Base-by-base conservation (phyloP, 164 flowering plant genomes). In the Magnolia officinalis region DNA sequence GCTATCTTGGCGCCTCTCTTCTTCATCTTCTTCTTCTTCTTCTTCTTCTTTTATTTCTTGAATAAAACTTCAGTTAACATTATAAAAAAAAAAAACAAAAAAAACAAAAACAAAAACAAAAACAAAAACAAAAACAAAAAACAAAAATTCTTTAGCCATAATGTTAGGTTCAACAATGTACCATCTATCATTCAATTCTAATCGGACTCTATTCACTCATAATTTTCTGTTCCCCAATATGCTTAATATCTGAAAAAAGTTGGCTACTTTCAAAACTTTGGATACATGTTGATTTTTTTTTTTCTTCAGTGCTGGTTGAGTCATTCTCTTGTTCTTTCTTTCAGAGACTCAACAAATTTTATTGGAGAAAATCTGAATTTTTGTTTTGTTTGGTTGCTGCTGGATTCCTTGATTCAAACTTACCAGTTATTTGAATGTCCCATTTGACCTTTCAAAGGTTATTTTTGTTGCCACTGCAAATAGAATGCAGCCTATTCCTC, bases 401-500 rank as follows among this genome's bases (percentile, higher is more conserved):
- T 5, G 9, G 52, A 72, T 86, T 85, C 91, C 95, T 90, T 96
- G 82, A 94, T 78, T 72, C 37, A 78, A 70, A 24, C 8, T 78
- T 66, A n/a, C 18, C 85, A 96, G 99, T 91, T 96, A 96, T 83
- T 82, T 96, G 83, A 96, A 94, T 87, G 97, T 96, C 76, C 99
- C 99, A 20, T 96, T 83, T 84, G 99, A 96, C 82, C 95, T 96
- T 75, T 96, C 99, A 77, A 94, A 92, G 85, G 97, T 96, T 55
- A 83, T 96, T 55, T 96, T 96, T 87, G 92, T 96, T 81, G 94
- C 98, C 72, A 96, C 99, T 80, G 98, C 99, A 66, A 96, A 96
- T 81, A 92, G 89, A 75, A 79, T 85, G 63, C 94, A 93, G 84
- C 99, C 98, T 69, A 96, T 96, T 81, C 97, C 99, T 79, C 99